These are phyloP conservation scores for Boletus tylopilopsis DNA, from an alignment of 768 basidiomycete genomes.

Conservation along the genomic window DNA sequence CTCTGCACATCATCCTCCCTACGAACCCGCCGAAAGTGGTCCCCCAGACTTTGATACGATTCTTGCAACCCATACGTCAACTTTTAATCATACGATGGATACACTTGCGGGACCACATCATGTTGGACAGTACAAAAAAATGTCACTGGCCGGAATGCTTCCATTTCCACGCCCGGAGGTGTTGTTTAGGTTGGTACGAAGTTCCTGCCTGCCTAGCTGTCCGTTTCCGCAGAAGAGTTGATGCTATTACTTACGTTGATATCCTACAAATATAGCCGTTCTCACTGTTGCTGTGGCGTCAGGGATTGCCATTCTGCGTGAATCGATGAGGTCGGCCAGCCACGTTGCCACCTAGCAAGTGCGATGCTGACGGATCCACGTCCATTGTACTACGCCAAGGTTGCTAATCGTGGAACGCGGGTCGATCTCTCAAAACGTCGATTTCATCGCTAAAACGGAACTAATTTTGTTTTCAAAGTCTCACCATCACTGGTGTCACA, in stretches of 20 bases:
- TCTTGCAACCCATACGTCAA: too few relatives aligned
- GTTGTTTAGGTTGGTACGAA: too few relatives aligned
- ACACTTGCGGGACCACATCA: too few relatives aligned
- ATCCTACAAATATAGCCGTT: background rate
- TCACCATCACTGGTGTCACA: background rate
- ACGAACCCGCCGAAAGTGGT: too few relatives aligned
- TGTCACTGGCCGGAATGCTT: too few relatives aligned
- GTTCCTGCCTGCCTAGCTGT: too few relatives aligned
- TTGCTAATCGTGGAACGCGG: constrained; percentile 4
- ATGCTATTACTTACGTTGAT: background rate
- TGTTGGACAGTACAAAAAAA: too few relatives aligned
- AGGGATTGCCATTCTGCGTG: background rate
- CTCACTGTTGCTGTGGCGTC: background rate
- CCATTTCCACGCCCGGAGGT: too few relatives aligned
- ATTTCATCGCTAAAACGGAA: background rate
- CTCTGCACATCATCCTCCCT: too few relatives aligned
- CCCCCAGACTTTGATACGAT: too few relatives aligned
- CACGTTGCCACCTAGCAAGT: background rate
- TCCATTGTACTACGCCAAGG: background rate
- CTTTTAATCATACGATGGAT: too few relatives aligned
- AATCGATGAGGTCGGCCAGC: background rate
- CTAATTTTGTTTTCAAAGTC: background rate
- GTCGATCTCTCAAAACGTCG: background rate
- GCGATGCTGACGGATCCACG: background rate
- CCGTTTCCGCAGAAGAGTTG: background rate